phyloP scores from a whole-genome alignment of 805 yeast species.

The Grigorovia transvaalensis region DNA sequence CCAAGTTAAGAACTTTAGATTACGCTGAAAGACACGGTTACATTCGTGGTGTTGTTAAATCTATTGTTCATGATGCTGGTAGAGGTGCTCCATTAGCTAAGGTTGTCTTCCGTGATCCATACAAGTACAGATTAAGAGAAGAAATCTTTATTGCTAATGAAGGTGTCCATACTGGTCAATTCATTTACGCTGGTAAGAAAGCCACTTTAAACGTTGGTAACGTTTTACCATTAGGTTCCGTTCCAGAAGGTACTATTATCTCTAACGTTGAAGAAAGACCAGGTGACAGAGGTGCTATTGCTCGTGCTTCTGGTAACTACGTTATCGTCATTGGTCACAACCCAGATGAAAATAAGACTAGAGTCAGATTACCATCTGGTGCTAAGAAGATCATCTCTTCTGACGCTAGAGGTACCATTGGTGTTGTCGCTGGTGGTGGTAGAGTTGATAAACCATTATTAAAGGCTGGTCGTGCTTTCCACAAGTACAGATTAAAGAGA shows the following conservation, averaged over 20 bases:
- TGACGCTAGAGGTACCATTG: conserved; percentile 98
- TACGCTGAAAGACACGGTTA: conserved; percentile 99
- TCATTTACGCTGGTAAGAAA: conserved; percentile 97
- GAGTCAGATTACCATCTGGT: conserved; percentile 98
- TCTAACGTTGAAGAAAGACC: conserved; percentile 97
- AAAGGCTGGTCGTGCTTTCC: conserved; percentile 99
- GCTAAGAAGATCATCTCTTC: conserved; percentile 95
- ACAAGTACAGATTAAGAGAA: conserved; percentile 95
- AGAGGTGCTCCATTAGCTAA: conserved; percentile 99
- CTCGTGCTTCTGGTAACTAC: conserved; percentile 99
- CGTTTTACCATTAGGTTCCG: conserved; percentile 91
- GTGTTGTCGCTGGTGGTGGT: conserved; percentile 99
- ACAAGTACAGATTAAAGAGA: conserved; percentile 98
- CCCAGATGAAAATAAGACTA: conserved; percentile 98
- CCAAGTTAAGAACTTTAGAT: conserved; percentile 98
- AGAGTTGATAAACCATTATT: conserved; percentile 99
- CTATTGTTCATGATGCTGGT: conserved; percentile 98
- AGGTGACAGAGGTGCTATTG: conserved; percentile 99
- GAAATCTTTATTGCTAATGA: conserved; percentile 99
- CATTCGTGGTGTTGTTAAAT: conserved; percentile 98
- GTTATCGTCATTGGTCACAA: conserved; percentile 98
- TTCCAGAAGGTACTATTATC: conserved; percentile 98
- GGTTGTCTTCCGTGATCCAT: conserved; percentile 99
- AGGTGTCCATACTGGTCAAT: conserved; percentile 99
- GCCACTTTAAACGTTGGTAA: conserved; percentile 96